Base-by-base conservation (phyloP, 257 asterid species). In the Nicotiana otophora region DNA sequence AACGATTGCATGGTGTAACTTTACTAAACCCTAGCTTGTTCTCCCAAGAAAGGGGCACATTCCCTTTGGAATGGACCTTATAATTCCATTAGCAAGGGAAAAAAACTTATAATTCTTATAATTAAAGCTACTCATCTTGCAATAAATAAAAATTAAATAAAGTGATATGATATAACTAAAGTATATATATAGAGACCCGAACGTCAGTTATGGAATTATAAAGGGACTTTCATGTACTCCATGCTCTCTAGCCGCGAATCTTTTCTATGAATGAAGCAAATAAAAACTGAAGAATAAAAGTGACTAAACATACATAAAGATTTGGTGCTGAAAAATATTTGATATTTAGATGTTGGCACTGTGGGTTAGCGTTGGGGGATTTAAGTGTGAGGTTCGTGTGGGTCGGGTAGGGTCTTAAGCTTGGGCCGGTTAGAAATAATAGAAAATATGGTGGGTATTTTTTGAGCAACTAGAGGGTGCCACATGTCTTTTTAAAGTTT, bases 1-100 rank as follows among this genome's bases (percentile, higher is more conserved):
- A 39, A 8, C 39, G 14, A 14, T 46, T 82, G 34, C 10, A 77
- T 72, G 79, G 14, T 5, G 72, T 58, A 6, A 19, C 81, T 90
- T 92, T 91, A 83, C 94, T 86, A 1, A 85, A 81, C 9, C 93
- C 94, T 11, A 96, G 93, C 84, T 87, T 85, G 87, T 91, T 86
- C 83, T 90, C 95, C 96, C 97, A 91, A 3, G 96, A 88, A 87
- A 91, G 92, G 36, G 95, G 91, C 55, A 91, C 82, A 16, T 88
- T 87, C 62, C 92, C 89, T 84, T 91, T 90, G n/a, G 92, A 91
- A 61, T 86, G 91, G 87, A 90, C 84, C 66, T 39, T 87, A 83
- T 55, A 83, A 34, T 34, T 34, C 7, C 39, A 34, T 34, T 34
- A 4, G 39, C 39, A 5, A 34, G 39, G 4, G 4, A 5, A 34